A percentile compares a stretch with the other conserved stretches of the same genome.
These are phyloP conservation scores for Dichomitus squalens DNA, from an alignment of 1,284 basidiomycete species.

Conservation along the genomic window DNA sequence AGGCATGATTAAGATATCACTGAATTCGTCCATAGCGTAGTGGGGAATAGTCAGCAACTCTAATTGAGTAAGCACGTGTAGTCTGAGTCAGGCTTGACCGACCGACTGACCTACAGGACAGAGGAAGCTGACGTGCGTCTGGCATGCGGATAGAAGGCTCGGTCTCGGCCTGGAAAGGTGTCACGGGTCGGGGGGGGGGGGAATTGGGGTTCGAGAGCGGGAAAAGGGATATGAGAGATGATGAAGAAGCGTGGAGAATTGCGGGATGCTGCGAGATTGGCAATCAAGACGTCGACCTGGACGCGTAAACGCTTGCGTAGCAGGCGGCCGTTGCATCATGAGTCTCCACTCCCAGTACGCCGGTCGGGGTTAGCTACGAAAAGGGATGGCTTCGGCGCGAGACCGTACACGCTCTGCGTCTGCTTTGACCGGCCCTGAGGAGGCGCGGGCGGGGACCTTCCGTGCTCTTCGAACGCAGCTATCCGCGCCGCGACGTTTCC, in stretches of 20 bases:
- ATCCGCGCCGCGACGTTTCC: constrained; percentile 39
- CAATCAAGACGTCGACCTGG: neutral
- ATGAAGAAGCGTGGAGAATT: neutral
- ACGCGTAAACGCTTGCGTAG: no score
- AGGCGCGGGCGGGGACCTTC: constrained; percentile 10
- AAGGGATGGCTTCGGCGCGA: constrained; percentile 55
- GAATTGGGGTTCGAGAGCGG: neutral
- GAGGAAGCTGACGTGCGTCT: neutral
- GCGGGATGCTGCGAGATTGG: neutral
- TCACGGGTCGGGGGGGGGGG: no score
- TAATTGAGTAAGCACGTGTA: constrained; percentile 1
- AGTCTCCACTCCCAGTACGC: constrained; percentile 13
- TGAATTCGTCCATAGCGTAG: constrained; percentile 21
- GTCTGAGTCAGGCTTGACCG: constrained; percentile 8
- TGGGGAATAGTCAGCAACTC: constrained; percentile 17
- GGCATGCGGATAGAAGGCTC: neutral
- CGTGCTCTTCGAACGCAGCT: constrained; percentile 42
- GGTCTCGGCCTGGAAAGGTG: no score
- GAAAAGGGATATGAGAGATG: neutral
- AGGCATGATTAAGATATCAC: neutral
- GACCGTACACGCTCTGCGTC: constrained; percentile 46
- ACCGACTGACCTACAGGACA: neutral
- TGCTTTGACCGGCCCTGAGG: constrained; percentile 37
- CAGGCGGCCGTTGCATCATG: constrained; percentile 5
- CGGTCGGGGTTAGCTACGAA: constrained; percentile 67